Conservation (phyloP, 2,329 filamentous ascomycete genomes). For the Ceratocystis lukuohia region DNA sequence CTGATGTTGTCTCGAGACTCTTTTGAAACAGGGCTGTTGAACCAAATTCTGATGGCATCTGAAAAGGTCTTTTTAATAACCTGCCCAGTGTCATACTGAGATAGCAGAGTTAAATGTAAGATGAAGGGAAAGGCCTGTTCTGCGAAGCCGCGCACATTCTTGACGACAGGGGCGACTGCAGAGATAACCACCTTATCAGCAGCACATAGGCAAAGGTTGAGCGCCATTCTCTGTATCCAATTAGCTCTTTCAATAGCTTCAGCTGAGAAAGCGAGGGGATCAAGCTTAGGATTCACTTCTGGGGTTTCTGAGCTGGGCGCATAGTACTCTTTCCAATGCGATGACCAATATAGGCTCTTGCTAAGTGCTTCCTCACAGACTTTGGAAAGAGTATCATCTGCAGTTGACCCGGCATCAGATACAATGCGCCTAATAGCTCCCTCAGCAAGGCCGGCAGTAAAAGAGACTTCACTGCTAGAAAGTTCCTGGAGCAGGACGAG, state of each 20-base stretch:
- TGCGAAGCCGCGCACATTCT: slow-evolving; percentile 54
- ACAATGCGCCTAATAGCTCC: slow-evolving; percentile 44
- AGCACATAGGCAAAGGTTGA: slow-evolving; percentile 18
- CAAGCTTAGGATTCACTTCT: slow-evolving; percentile 7
- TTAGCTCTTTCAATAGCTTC: slow-evolving; percentile 32
- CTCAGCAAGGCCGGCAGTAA: slow-evolving; percentile 46
- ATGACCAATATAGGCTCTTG: slow-evolving; percentile 39
- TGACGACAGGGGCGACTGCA: slow-evolving; percentile 52
- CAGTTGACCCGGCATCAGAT: slow-evolving; percentile 36
- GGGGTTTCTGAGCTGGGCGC: slow-evolving; percentile 40
- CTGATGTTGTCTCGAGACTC: slow-evolving; percentile 64
- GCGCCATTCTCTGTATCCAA: slow-evolving; percentile 51
- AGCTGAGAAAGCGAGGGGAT: slow-evolving; percentile 26
- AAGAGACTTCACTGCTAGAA: slow-evolving; percentile 43
- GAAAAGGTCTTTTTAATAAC: slow-evolving; percentile 51
- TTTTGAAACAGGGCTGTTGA: not conserved
- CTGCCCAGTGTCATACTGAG: slow-evolving; percentile 50
- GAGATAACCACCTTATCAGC: slow-evolving; percentile 45
- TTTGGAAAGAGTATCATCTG: slow-evolving; percentile 35
- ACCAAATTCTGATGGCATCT: slow-evolving; percentile 46
- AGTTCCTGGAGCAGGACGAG: slow-evolving; percentile 49
- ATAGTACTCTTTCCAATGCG: slow-evolving; percentile 43
- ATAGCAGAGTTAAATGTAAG: slow-evolving; percentile 64
- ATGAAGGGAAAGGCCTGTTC: slow-evolving; percentile 68
- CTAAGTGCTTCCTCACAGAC: slow-evolving; percentile 41